Base-by-base conservation (phyloP, 768 basidiomycete species). In the Mycena belliarum region DNA sequence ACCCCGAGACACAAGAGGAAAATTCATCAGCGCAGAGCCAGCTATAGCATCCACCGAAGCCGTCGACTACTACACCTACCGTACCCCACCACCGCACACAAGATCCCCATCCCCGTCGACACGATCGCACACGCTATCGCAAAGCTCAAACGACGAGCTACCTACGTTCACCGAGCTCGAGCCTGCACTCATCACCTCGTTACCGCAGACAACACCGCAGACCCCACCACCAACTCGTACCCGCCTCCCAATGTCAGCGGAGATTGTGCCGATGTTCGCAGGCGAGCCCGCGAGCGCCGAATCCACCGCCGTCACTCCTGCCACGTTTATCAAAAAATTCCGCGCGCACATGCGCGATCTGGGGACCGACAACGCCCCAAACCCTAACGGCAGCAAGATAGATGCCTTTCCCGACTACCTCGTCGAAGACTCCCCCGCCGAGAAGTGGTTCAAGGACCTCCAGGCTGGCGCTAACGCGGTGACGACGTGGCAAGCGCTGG, bases 281-380 rank as follows among this genome's bases (percentile, higher is more conserved):
- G 52, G 52, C 15, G 52, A 60, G 1, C 46, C 46, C 10, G 37
- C 12, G 0, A 15, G 15, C 2, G 35, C 18, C 2, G 50, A 29
- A 2, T 28, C 40, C 18, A 40, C n/a, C 6, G n/a, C 9, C 24
- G 49, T 35, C 7, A 54, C 52, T 10, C 59, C 46, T 23, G 33
- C n/a, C 18, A 60, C 55, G 2, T 55, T 60, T 16, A 24, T 51
- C 9, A 48, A 49, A 47, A 49, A 32, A 23, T 55, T 60, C 49
- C 42, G 53, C 4, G 35, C 44, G 20, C 59, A 45, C 14, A 60
- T 50, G 52, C 59, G 52, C 18, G 59, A 60, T 14, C 46, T 60
- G n/a, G 32, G 18, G n/a, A 3, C 21, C 14, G 24, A 45, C 20
- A 41, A 41, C 20, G 6, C 40, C 8, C 4, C 4, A 21, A 14